Conservation (phyloP, 805 yeast genomes). For the Hanseniaspora vineae region DNA sequence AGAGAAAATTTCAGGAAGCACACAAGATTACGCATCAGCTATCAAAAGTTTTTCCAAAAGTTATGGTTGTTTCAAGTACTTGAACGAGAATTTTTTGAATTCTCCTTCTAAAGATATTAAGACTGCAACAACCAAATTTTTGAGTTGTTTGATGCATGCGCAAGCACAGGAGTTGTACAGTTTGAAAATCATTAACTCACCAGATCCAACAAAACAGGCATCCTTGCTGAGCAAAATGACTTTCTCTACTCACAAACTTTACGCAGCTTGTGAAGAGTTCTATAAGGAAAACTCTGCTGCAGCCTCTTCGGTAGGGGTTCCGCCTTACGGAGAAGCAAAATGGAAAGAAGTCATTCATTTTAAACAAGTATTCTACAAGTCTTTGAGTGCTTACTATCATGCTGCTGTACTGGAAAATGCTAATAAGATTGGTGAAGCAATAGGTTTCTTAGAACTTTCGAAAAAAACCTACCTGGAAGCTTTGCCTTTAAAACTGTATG, state of each 20-base stretch:
- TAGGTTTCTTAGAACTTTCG: constrained; percentile 49
- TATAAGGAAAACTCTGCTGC: constrained; percentile 27
- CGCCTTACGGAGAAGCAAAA: constrained; percentile 27
- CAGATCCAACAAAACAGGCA: constrained; percentile 37
- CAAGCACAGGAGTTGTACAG: constrained; percentile 84
- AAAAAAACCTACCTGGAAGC: constrained; percentile 20
- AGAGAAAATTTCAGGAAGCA: constrained; percentile 22
- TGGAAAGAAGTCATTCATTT: constrained; percentile 43
- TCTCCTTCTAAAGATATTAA: constrained; percentile 75
- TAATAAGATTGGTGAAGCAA: constrained; percentile 61
- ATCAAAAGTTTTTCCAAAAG: constrained; percentile 56
- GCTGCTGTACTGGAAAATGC: constrained; percentile 40
- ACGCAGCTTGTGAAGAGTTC: constrained; percentile 36
- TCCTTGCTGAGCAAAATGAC: constrained; percentile 68
- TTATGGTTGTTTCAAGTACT: constrained; percentile 60
- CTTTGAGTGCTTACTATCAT: constrained; percentile 49
- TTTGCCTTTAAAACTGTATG: constrained; percentile 22
- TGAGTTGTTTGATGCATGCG: constrained; percentile 57
- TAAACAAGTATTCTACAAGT: constrained; percentile 42
- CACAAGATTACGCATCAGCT: constrained; percentile 38
- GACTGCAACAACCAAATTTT: constrained; percentile 53
- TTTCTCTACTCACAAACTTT: constrained; percentile 43
- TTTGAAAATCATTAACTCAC: constrained; percentile 40
- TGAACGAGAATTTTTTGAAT: constrained; percentile 72
- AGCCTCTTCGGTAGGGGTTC: constrained; percentile 1